These are phyloP conservation scores for Platanthera guangdongensis DNA, from an alignment of 106 monocot species.

Conservation along the genomic window DNA sequence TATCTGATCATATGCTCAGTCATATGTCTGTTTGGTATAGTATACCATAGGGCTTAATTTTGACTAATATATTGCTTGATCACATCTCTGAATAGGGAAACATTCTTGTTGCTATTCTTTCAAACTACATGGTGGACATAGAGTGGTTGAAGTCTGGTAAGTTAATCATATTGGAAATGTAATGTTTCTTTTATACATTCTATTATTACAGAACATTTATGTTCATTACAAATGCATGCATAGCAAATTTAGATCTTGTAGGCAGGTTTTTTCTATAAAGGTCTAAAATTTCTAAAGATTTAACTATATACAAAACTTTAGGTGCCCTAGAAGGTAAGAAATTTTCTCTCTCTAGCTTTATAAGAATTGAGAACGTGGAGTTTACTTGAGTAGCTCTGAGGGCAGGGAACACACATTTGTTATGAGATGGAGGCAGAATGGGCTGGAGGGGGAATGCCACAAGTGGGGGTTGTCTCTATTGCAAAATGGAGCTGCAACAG, in stretches of 20 bases:
- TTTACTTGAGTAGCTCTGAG: not conserved
- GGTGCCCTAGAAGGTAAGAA: not conserved
- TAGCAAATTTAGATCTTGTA: not conserved
- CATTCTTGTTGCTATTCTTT: slow-evolving; percentile 76
- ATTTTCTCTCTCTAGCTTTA: not conserved
- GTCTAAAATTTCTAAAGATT: not conserved
- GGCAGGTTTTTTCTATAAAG: not conserved
- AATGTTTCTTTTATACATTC: not conserved
- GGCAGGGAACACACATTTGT: not conserved
- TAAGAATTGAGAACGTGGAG: not conserved
- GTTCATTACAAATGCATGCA: not conserved
- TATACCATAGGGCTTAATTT: not conserved
- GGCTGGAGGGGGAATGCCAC: no score
- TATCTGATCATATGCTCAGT: not conserved
- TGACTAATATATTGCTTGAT: not conserved
- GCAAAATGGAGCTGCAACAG: no score
- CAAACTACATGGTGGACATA: slow-evolving; percentile 98
- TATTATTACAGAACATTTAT: not conserved
- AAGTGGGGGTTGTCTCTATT: no score
- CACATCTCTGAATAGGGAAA: slow-evolving; percentile 51
- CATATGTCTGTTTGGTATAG: not conserved
- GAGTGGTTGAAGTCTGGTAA: slow-evolving; percentile 90
- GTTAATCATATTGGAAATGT: not conserved
- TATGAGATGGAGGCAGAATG: not conserved
- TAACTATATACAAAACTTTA: not conserved